Evolutionary conservation across 2,329 filamentous ascomycete genomes (phyloP), one percentile per base, ranked within the genome.

Genomic region (Huntiella savannae): DNA sequence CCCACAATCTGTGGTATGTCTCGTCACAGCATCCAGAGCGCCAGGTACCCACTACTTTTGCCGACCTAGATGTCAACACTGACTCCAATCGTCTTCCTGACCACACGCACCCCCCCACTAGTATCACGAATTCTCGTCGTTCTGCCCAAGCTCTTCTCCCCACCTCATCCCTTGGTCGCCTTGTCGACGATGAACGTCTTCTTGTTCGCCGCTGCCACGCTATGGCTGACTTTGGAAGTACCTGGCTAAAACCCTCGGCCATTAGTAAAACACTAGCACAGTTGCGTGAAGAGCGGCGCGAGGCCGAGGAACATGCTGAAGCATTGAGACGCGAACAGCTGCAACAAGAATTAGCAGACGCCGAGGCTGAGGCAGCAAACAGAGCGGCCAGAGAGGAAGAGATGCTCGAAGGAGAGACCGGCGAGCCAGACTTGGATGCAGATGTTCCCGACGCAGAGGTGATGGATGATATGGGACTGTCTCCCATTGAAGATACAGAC

Each of bases 191-290:
- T 58, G 91, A 96, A 63, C 71, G 77, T 50, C 72, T 77, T 49
- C 71, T 92, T 52, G 73, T 79, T 46, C 72, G 79, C 6, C 83
- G 88, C 40, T 85, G 87, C 56, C 64, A 75, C 41, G 85, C 88
- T 53, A 80, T 96, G 28, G 75, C 81, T 41, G 82, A 86, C 56
- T 95, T 92, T 58, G 91, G 91, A 50, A 82, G 79, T 53, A 74
- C 73, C 39, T 98, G 91, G 91, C 78, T 98, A 47, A 82, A 81
- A 49, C 91, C 91, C 0, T 86, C 85, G 0, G 91, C 88, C 5
- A 71, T 94, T 47, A 61, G 76, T 48, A 98, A 96, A 68, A 94
- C 88, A 1, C 75, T 94, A 50, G 79, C 92, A 58, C 86, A 92
- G 52, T 75, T 86, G 63, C 79, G 82, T 37, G 91, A 98, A 62